Evolutionary conservation across 2,329 filamentous ascomycete genomes (phyloP), one percentile per base, ranked within the genome.

Genomic region (Tolypocladium cylindrosporum): DNA sequence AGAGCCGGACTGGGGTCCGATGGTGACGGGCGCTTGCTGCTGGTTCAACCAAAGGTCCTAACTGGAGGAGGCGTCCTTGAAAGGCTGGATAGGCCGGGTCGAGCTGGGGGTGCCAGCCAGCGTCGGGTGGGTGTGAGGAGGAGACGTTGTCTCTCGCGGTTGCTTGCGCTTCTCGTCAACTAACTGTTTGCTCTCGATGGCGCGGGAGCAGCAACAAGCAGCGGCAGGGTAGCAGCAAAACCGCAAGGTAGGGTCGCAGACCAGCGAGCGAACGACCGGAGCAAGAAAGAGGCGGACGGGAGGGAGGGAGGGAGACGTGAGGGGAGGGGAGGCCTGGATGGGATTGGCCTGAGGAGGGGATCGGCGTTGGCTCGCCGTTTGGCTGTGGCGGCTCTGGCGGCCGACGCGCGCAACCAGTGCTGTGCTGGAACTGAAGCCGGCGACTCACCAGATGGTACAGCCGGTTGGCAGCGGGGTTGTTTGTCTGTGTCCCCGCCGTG

Each of bases 21-120:
- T 64, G 62, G 64, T 66, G 62, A 64, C 61, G 61, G 60, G 57
- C 51, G 55, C 43, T 31, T 50, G 55, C 50, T 40, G 58, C 8
- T 40, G 37, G 37, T 41, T 41, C 14, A 2, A 36, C 16, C 19
- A 27, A 14, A 36, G 27, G 42, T 56, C 41, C 55, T 53, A 56
- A 31, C 24, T 27, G 24, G 24, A 55, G 43, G 43, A 6, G 43
- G 24, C 43, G 43, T 34, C 14, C 27, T 34, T 6, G 45, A 50
- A n/a, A 50, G 27, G 53, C 50, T 53, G 31, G 31, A 7, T 7
- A 13, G 36, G 36, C 36, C 4, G 36, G 36, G 37, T 39, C 37
- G 52, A 27, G 39, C 37, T 40, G 48, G 31, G 16, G 43, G 43
- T 27, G 43, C 43, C 24, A 50, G 16, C 24, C 45, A 50, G 27